Percentiles rank a stretch among this genome's conserved stretches.
phyloP scores from a whole-genome alignment of 306 rosid genomes.

The Myrica gale region DNA sequence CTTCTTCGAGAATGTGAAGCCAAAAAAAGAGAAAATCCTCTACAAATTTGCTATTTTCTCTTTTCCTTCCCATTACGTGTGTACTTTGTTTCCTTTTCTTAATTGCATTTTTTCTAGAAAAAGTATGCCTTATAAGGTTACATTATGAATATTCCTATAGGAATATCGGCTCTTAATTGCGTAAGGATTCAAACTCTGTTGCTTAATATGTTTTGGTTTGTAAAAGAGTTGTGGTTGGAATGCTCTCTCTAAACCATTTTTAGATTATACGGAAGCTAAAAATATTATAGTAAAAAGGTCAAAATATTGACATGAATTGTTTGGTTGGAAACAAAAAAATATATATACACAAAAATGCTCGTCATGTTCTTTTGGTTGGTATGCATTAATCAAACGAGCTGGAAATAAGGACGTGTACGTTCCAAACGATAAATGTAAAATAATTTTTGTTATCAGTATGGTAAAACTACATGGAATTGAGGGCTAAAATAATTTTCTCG shows the following conservation, averaged over 20 bases:
- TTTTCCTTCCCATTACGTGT: conserved; percentile 7
- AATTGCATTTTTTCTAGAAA: background rate
- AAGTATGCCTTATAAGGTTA: background rate
- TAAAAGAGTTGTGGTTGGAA: background rate
- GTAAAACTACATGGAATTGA: too few relatives aligned
- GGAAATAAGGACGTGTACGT: background rate
- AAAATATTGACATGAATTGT: too few relatives aligned
- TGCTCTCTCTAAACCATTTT: background rate
- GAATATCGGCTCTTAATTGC: background rate
- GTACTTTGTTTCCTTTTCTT: background rate
- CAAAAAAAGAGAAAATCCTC: background rate
- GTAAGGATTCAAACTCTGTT: background rate
- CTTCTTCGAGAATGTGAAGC: background rate
- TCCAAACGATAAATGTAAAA: background rate
- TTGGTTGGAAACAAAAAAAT: too few relatives aligned
- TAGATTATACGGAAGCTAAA: background rate
- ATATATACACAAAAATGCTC: too few relatives aligned
- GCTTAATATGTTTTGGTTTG: background rate
- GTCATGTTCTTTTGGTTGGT: conserved; percentile 2
- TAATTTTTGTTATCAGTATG: background rate
- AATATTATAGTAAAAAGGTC: too few relatives aligned
- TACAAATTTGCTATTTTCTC: background rate
- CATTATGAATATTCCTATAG: background rate
- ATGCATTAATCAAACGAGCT: background rate
- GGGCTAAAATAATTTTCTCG: too few relatives aligned